Base-by-base conservation (phyloP, 148 eudicot genomes). In the Dysphania ambrosioides region DNA sequence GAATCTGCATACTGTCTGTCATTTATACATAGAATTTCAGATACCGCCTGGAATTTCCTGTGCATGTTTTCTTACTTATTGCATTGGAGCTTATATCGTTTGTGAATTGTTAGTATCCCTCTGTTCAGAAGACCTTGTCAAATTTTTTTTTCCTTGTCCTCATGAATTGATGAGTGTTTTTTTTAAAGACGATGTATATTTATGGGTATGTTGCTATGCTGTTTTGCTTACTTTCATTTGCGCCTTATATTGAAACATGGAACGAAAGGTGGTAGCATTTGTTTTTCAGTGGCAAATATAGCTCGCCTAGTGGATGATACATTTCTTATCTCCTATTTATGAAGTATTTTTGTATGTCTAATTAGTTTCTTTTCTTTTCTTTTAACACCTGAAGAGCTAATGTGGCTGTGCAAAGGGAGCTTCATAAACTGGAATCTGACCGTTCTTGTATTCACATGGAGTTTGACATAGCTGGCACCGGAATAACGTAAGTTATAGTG, bases 401-500 rank as follows among this genome's bases (percentile, higher is more conserved):
- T 75, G 96, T 93, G 47, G 96, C 91, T 44, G 87, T 89, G 61
- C 81, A 79, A 77, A 87, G 77, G 79, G 97, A 93, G 86, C 97
- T 93, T 73, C 97, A 93, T 77, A 88, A 76, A 79, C 82, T 87
- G 26, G 91, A 86, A 67, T 93, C 97, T 71, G 93, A 93, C 61
- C 97, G 97, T 59, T 93, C 97, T 70, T 93, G 97, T 83, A 90
- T 84, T 70, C 97, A 93, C 83, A 80, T 93, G 93, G 97, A 93
- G 78, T 90, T 93, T 66, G 91, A 93, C 68, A 78, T 88, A 38
- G 81, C 89, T 31, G 85, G 88, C 65, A 90, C 91, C 59, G 88
- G 89, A 53, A 63, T 93, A 13, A 76, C 72, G 95, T 92, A 84
- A 85, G 94, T 80, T 30, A 26, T 35, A 11, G 51, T 12, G 30